Evolutionary conservation across 2,329 filamentous ascomycete species (phyloP).

Genomic region (Colletotrichum falcatum): DNA sequence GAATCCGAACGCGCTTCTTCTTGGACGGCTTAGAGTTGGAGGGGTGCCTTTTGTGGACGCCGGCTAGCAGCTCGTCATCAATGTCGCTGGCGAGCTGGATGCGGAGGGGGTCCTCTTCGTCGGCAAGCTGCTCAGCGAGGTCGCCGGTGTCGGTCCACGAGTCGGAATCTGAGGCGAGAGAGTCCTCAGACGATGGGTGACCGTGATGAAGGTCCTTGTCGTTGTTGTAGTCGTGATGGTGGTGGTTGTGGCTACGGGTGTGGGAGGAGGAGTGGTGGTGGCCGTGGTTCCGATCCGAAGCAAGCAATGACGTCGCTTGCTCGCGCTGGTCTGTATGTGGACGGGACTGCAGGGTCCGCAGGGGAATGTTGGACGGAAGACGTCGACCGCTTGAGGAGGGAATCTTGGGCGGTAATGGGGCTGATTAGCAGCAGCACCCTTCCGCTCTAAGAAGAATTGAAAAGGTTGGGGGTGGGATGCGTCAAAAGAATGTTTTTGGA

Average conservation of each 20-base stretch:
- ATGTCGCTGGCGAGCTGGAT: constrained; percentile 75
- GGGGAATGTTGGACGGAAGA: constrained; percentile 86
- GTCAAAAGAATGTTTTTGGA: constrained; percentile 46
- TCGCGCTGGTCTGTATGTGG: constrained; percentile 52
- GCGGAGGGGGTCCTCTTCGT: constrained; percentile 85
- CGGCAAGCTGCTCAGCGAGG: constrained; percentile 89
- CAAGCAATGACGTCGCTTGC: constrained; percentile 60
- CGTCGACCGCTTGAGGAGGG: constrained; percentile 75
- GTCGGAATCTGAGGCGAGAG: constrained; percentile 69
- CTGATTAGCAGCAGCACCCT: constrained; percentile 82
- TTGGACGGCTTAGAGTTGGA: constrained; percentile 53
- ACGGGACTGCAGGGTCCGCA: constrained; percentile 75
- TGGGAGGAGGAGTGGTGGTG: constrained; percentile 48
- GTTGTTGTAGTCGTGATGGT: constrained; percentile 52
- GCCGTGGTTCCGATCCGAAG: constrained; percentile 49
- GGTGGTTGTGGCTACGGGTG: constrained; percentile 54
- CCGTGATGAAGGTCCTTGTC: constrained; percentile 60
- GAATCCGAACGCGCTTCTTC: constrained; percentile 78
- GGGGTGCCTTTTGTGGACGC: constrained; percentile 58
- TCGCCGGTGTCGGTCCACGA: constrained; percentile 96
- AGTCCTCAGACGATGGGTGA: constrained; percentile 62
- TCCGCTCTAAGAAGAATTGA: constrained; percentile 57
- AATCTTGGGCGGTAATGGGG: constrained; percentile 86
- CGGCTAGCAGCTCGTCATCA: constrained; percentile 70
- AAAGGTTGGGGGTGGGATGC: constrained; percentile 46